A percentile compares a stretch with the other conserved stretches of the same genome.
phyloP scores from a whole-genome alignment of 495 filamentous ascomycete genomes.

The Hamigera avellanea region DNA sequence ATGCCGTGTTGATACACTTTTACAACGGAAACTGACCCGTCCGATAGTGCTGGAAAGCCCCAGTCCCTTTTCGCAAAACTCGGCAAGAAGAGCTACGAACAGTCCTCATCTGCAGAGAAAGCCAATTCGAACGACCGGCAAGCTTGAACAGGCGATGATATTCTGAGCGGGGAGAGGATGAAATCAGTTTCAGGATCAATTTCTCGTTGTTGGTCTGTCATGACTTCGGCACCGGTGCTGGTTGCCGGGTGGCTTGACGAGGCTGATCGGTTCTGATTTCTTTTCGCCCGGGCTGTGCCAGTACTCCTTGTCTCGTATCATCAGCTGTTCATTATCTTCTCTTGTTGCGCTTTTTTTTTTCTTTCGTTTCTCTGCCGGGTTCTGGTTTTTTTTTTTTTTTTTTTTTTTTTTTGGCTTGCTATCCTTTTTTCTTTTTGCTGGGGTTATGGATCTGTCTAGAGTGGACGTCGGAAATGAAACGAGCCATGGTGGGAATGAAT shows the following conservation, averaged over 20 bases:
- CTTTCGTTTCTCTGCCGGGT: constrained; percentile 7
- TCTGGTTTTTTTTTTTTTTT: constrained; percentile 13
- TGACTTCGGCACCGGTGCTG: background rate
- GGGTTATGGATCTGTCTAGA: background rate
- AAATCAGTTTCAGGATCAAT: too few relatives aligned
- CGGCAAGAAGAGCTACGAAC: constrained; percentile 39
- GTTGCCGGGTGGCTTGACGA: constrained; percentile 1
- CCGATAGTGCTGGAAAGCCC: constrained; percentile 33
- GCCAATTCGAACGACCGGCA: too few relatives aligned
- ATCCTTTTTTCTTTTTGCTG: constrained; percentile 7
- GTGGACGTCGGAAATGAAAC: too few relatives aligned
- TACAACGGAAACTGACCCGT: background rate
- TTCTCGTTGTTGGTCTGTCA: too few relatives aligned
- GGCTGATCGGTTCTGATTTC: background rate
- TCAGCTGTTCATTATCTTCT: constrained; percentile 16
- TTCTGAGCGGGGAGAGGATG: too few relatives aligned
- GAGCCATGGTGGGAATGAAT: too few relatives aligned
- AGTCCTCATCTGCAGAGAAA: constrained; percentile 18
- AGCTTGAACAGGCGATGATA: too few relatives aligned
- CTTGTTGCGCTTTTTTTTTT: constrained; percentile 4
- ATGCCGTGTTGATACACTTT: too few relatives aligned
- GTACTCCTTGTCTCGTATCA: too few relatives aligned
- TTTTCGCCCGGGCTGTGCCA: constrained; percentile 1
- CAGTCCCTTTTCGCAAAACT: constrained; percentile 38
- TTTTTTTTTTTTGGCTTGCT: constrained; percentile 16